These are phyloP conservation scores for Cymbopogon citratus DNA, from an alignment of 176 grass and related monocot species.

Conservation along the genomic window DNA sequence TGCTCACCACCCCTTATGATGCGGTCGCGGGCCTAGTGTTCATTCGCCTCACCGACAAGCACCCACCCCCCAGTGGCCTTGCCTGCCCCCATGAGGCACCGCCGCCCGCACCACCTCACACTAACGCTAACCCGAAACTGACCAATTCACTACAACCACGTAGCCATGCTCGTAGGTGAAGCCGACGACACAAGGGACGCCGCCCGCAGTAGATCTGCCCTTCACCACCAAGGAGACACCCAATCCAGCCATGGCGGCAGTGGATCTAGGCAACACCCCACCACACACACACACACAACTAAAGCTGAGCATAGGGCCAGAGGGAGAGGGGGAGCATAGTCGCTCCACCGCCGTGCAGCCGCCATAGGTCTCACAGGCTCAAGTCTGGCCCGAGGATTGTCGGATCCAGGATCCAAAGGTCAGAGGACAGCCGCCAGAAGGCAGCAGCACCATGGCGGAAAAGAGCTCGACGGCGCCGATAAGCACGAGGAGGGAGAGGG, in stretches of 20 bases:
- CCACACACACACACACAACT: no score
- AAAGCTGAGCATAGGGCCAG: no score
- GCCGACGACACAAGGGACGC: no score
- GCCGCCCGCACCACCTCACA: not conserved
- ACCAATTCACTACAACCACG: no score
- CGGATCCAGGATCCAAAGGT: not conserved
- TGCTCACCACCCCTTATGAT: not conserved
- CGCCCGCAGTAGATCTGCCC: no score
- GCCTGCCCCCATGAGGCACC: not conserved
- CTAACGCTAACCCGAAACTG: no score
- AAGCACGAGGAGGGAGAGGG: not conserved
- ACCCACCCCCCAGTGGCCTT: not conserved
- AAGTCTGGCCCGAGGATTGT: not conserved
- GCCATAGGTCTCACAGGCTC: not conserved
- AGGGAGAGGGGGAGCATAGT: no score
- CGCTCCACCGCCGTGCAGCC: no score
- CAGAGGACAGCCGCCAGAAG: not conserved
- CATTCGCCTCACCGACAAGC: not conserved
- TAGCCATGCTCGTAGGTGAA: no score
- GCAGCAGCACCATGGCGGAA: not conserved
- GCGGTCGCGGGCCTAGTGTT: not conserved
- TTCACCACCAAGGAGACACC: no score
- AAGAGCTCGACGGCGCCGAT: not conserved
- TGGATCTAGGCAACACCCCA: no score
- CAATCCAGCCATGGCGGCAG: fast-evolving